phyloP scores from a whole-genome alignment of 2,329 filamentous ascomycete species.

The Stemphylium beticola region DNA sequence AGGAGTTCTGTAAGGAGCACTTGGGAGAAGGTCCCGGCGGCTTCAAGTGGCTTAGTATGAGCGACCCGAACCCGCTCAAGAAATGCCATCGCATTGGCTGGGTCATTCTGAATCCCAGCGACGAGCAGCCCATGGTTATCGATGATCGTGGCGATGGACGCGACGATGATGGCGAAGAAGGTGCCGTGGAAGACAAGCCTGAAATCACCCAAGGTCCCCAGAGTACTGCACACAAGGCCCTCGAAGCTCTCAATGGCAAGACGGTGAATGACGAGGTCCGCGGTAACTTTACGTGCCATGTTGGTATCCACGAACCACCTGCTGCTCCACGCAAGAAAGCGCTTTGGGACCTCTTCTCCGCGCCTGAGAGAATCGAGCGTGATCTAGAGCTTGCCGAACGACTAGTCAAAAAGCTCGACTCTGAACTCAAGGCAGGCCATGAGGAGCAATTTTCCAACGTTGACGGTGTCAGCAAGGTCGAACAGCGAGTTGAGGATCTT shows the following conservation, averaged over 20 bases:
- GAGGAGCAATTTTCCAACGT: slow-evolving; percentile 36
- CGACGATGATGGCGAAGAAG: slow-evolving; percentile 68
- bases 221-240: slow-evolving; percentile 78
- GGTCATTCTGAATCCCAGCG: slow-evolving; percentile 89
- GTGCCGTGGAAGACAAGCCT: slow-evolving; percentile 63
- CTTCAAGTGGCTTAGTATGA: slow-evolving; percentile 94
- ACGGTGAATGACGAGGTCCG: slow-evolving; percentile 93
- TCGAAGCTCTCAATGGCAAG: slow-evolving; percentile 96
- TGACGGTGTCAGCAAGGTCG: slow-evolving; percentile 79
- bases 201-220: slow-evolving; percentile 42
- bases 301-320: slow-evolving; percentile 92
- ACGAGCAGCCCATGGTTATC: slow-evolving; percentile 66
- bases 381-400: slow-evolving; percentile 84
- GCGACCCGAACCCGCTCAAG: slow-evolving; percentile 95
- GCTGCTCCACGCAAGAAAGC: slow-evolving; percentile 89
- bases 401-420: slow-evolving; percentile 82
- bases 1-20: slow-evolving; percentile 93
- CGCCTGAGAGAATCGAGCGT: slow-evolving; percentile 89
- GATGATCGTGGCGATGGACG: slow-evolving; percentile 76
- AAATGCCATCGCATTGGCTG: slow-evolving; percentile 97
- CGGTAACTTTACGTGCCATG: slow-evolving; percentile 96
- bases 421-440: slow-evolving; percentile 77
- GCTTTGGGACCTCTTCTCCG: slow-evolving; percentile 94
- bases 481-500: slow-evolving; percentile 84
- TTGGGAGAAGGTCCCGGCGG: slow-evolving; percentile 89